These are phyloP conservation scores for Rhynchosporium secalis DNA, from an alignment of 2,329 filamentous ascomycete species.

Conservation along the genomic window DNA sequence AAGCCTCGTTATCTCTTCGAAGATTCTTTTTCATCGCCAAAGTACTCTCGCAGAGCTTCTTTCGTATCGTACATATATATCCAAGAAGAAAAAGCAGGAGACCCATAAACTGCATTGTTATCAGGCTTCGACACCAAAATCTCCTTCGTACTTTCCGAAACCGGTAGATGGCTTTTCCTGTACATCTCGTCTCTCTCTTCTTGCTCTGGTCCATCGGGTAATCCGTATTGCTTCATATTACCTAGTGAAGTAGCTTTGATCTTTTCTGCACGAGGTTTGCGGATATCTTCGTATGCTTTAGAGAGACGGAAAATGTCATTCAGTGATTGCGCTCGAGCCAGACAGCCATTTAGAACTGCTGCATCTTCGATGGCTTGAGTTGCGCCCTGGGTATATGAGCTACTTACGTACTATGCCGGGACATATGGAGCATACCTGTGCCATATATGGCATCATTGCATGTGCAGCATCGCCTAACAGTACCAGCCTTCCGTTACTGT, in stretches of 20 bases:
- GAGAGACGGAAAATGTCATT: constrained; percentile 1
- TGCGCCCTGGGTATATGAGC: constrained; percentile 1
- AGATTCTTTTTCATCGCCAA: neutral
- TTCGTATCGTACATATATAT: constrained; percentile 11
- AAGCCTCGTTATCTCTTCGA: neutral
- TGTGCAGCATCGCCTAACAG: constrained; percentile 15
- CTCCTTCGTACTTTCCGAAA: neutral
- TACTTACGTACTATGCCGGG: neutral
- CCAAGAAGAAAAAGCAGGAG: constrained; percentile 10
- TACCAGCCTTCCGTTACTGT: constrained; percentile 3
- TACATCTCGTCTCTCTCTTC: constrained; percentile 6
- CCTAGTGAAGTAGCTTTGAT: constrained; percentile 7
- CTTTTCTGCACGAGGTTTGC: constrained; percentile 16
- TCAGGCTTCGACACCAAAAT: neutral
- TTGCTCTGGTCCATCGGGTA: constrained; percentile 14
- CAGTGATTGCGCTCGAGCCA: neutral
- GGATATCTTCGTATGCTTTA: constrained; percentile 13
- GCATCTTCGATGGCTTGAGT: constrained; percentile 13
- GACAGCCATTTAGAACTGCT: neutral
- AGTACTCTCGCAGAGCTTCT: constrained; percentile 6
- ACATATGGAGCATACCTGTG: neutral
- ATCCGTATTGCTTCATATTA: constrained; percentile 12
- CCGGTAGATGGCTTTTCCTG: neutral
- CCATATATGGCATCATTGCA: constrained; percentile 19
- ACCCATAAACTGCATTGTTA: constrained; percentile 12